These are phyloP conservation scores for Pseudonitzschia delicatissima DNA, from an alignment of 108 stramenopile species.

Conservation along the genomic window DNA sequence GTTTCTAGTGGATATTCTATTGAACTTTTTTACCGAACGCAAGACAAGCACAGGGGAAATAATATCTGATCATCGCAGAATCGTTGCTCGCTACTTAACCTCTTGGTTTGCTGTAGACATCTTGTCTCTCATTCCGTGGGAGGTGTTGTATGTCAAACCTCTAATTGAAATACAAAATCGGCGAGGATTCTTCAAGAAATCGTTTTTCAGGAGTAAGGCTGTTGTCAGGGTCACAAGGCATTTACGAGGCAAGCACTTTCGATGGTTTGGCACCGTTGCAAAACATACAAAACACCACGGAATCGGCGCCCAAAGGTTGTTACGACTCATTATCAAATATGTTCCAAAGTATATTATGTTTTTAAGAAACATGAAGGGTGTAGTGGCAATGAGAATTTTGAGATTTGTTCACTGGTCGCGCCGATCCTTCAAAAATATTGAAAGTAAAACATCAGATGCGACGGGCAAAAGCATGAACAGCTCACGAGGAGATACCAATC, in stretches of 20 bases:
- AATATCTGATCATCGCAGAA: constrained; percentile 54
- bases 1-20: constrained; percentile 76
- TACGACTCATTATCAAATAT: constrained; percentile 74
- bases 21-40: constrained; percentile 83
- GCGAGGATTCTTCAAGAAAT: constrained; percentile 62
- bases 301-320: constrained; percentile 52
- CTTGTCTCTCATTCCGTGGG: constrained; percentile 75
- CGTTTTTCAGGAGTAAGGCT: constrained; percentile 78
- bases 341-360: constrained; percentile 82
- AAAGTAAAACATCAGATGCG: constrained; percentile 15
- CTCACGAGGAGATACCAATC: constrained; percentile 21
- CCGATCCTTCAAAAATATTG: constrained; percentile 22
- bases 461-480: constrained; percentile 19
- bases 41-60: constrained; percentile 58
- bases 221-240: constrained; percentile 66
- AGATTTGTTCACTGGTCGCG: constrained; percentile 75
- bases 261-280: constrained; percentile 68
- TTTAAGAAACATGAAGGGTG: constrained; percentile 76
- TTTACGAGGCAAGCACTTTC: constrained; percentile 70
- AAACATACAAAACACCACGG: constrained; percentile 58
- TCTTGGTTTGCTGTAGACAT: constrained; percentile 85
- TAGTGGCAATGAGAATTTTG: constrained; percentile 56
- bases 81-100: constrained; percentile 82
- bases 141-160: constrained; percentile 70
- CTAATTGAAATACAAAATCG: constrained; percentile 76